Conservation (phyloP, 148 eudicot species). For the Vaccinium macrocarpon region DNA sequence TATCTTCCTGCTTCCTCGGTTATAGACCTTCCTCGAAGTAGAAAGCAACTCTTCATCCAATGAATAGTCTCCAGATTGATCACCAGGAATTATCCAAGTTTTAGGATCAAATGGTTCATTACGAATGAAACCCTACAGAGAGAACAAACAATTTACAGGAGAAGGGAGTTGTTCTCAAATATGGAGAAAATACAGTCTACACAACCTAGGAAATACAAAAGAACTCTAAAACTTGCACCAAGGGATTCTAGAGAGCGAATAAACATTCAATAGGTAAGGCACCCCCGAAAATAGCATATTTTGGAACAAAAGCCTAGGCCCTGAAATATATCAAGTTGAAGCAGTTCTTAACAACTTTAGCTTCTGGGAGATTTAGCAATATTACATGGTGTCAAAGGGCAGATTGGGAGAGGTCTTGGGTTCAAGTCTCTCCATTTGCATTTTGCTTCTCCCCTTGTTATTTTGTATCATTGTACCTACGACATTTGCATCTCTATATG, state of each 20-base stretch:
- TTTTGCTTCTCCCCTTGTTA: too few species aligned
- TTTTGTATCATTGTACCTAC: too few species aligned
- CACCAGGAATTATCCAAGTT: constrained; percentile 73
- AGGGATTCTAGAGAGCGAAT: background rate
- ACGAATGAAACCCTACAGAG: constrained; percentile 80
- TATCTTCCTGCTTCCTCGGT: constrained; percentile 33
- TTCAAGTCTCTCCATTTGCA: too few species aligned
- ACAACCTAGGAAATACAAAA: background rate
- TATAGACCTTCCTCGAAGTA: constrained; percentile 38
- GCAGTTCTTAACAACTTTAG: background rate
- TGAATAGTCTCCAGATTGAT: constrained; percentile 19
- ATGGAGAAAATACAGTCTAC: background rate
- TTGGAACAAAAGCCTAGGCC: background rate
- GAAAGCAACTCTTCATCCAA: constrained; percentile 42
- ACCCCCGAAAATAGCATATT: background rate
- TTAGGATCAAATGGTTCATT: constrained; percentile 67
- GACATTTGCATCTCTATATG: too few species aligned
- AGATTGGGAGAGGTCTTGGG: too few species aligned
- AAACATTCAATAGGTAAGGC: background rate
- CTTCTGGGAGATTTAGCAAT: too few species aligned
- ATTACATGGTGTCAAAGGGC: too few species aligned
- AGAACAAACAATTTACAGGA: background rate
- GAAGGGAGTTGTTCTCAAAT: background rate
- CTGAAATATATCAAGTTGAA: background rate
- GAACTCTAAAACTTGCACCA: background rate